Percentiles rank a stretch among this genome's conserved stretches.
Evolutionary conservation across 495 filamentous ascomycete genomes (phyloP).

Genomic region (Cercophora newfieldiana): DNA sequence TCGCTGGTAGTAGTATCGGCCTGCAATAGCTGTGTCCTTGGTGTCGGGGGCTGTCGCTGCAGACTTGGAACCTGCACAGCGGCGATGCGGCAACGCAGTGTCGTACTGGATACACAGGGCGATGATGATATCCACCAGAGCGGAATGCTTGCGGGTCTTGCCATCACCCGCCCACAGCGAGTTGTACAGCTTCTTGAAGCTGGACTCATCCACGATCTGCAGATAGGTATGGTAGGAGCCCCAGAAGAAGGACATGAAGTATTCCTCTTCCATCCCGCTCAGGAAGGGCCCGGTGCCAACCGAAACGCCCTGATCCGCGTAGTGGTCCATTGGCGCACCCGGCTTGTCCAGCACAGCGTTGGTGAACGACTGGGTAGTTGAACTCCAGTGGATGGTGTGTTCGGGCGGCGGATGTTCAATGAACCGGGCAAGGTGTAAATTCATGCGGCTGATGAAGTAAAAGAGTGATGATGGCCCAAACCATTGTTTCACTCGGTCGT

Average conservation of each 20-base stretch:
- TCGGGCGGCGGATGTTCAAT: slow-evolving; percentile 33
- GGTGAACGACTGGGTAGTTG: neutral
- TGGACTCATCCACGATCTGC: slow-evolving; percentile 47
- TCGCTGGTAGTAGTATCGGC: slow-evolving; percentile 32
- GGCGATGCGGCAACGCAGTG: slow-evolving; percentile 33
- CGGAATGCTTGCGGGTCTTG: slow-evolving; percentile 45
- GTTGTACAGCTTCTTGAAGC: slow-evolving; percentile 50
- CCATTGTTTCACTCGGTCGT: slow-evolving; percentile 33
- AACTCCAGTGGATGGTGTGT: slow-evolving; percentile 16
- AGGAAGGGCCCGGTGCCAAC: slow-evolving; percentile 17
- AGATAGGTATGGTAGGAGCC: slow-evolving; percentile 44
- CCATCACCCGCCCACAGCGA: slow-evolving; percentile 45
- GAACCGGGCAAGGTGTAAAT: slow-evolving; percentile 32
- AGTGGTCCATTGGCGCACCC: neutral
- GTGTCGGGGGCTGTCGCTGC: no score
- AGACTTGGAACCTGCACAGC: slow-evolving; percentile 7
- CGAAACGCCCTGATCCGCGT: neutral
- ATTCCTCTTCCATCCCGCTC: slow-evolving; percentile 48
- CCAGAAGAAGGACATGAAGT: slow-evolving; percentile 51
- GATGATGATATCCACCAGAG: slow-evolving; percentile 56
- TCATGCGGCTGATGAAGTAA: slow-evolving; percentile 42
- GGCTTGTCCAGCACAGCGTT: neutral
- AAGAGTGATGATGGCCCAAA: slow-evolving; percentile 44
- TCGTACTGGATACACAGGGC: slow-evolving; percentile 57
- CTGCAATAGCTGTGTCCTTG: slow-evolving; percentile 41